phyloP scores from a whole-genome alignment of 306 rosid genomes.

The Parietaria judaica region DNA sequence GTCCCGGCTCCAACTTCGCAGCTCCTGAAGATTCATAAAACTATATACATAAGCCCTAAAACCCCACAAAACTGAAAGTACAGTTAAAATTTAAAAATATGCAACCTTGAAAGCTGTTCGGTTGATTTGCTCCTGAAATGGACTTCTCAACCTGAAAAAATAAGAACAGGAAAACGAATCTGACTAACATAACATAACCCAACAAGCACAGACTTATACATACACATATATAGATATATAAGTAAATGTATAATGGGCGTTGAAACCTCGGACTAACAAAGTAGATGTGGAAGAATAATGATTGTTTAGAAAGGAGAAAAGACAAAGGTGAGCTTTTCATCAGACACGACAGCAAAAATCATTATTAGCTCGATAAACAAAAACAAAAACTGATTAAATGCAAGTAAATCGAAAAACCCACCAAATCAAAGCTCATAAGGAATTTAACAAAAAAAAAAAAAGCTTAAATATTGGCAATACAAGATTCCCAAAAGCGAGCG shows the following conservation, averaged over 20 bases:
- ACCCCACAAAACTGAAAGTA: background rate
- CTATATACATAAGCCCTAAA: slow-evolving; percentile 7
- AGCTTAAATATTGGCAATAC: slow-evolving; percentile 2
- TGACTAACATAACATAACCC: slow-evolving; percentile 3
- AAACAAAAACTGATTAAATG: slow-evolving; percentile 21
- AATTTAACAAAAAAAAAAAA: background rate
- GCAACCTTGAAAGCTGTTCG: slow-evolving; percentile 40
- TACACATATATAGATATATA: no score
- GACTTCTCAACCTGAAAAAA: slow-evolving; percentile 43
- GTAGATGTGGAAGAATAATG: slow-evolving; percentile 24
- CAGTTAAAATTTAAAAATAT: slow-evolving; percentile 7
- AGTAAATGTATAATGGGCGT: slow-evolving; percentile 24
- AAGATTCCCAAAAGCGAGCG: slow-evolving; percentile 9
- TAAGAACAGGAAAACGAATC: slow-evolving; percentile 2
- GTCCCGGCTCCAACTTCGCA: slow-evolving; percentile 41
- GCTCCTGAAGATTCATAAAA: slow-evolving; percentile 23
- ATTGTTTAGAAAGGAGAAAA: slow-evolving; percentile 27
- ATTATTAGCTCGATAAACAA: slow-evolving; percentile 22
- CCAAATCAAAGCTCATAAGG: slow-evolving; percentile 3
- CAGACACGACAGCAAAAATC: slow-evolving; percentile 39
- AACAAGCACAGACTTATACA: background rate
- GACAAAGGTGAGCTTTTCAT: slow-evolving; percentile 47
- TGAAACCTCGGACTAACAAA: slow-evolving; percentile 23
- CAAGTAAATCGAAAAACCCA: slow-evolving; percentile 11
- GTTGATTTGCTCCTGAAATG: slow-evolving; percentile 29